Evolutionary conservation across 495 filamentous ascomycete genomes (phyloP).

Genomic region (Neurospora discreta): DNA sequence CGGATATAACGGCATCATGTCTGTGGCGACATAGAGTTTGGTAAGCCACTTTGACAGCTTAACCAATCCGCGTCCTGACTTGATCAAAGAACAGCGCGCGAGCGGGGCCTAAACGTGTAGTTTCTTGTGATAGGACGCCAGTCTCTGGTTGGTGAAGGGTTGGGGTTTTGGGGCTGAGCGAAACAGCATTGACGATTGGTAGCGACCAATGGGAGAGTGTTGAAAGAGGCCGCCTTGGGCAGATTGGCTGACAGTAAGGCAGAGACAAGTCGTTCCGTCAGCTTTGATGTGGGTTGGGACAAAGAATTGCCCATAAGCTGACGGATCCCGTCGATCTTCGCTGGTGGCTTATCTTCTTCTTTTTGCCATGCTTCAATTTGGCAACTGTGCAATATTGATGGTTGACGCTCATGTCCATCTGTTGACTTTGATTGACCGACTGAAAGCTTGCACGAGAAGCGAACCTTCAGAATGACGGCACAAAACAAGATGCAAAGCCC

Average conservation of each 20-base stretch:
- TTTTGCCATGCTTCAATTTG: background rate
- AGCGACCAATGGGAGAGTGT: background rate
- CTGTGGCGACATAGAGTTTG: too few species aligned
- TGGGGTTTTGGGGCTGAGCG: background rate
- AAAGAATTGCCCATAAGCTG: background rate
- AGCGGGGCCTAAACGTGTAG: background rate
- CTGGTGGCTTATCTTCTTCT: background rate
- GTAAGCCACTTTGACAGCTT: background rate
- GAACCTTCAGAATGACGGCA: background rate
- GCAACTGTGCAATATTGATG: background rate
- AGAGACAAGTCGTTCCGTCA: background rate
- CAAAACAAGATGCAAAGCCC: background rate
- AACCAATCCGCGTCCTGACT: background rate
- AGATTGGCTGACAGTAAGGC: background rate
- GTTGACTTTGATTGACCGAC: background rate
- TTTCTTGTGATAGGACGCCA: background rate
- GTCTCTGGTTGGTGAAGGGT: background rate
- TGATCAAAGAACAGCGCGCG: background rate
- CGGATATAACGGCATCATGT: background rate
- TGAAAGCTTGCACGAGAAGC: background rate
- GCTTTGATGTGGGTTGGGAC: background rate
- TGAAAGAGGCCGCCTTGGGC: background rate
- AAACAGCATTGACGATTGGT: background rate
- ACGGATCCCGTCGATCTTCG: background rate
- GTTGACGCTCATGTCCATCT: background rate